Base-by-base conservation (phyloP, 2,329 filamentous ascomycete genomes). In the Trichoderma simmonsii region DNA sequence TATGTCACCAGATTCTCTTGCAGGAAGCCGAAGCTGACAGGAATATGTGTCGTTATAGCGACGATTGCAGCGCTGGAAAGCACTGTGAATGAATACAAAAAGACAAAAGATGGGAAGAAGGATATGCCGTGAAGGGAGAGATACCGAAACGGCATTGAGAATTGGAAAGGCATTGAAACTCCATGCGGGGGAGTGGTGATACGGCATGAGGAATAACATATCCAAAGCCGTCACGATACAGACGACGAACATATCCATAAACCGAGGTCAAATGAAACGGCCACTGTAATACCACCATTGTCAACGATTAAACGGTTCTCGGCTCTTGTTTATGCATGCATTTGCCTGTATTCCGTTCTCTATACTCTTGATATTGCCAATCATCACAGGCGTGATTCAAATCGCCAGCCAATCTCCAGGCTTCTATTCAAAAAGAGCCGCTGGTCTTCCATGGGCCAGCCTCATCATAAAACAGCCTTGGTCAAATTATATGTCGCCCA, bases 11-110 rank as follows among this genome's bases (percentile, higher is more conserved):
- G 48, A 24, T 24, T 48, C 32, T 28, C 34, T 3, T 30, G 1
- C 11, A 9, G 30, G 21, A 9, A 30, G 36, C 5, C 18, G 26
- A 9, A 15, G 70, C 70, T 69, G 15, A 72, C 36, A n/a, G 9
- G 21, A 21, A 28, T 36, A 48, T n/a, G 43, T 71, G 6, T 28
- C 56, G 12, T 26, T 32, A 26, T 43, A 73, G 72, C 63, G 6
- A 73, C 70, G 11, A 72, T 73, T 54, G 60, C 70, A 21, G 39
- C 26, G n/a, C 72, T 73, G 21, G 72, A 73, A 28, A 56, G 30
- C 4, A 73, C 63, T 3, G 72, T 73, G 5, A 43, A 72, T 6
- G 65, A 72, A 21, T 73, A 73, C 24, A 6, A 72, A 51, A 34
- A 43, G 64, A 34, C 64, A 7, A 72, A 64, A 9, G 43, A 69